A percentile compares a stretch with the other conserved stretches of the same genome.
Conservation (phyloP, 306 rosid genomes). For the Vigna reflexopilosa region DNA sequence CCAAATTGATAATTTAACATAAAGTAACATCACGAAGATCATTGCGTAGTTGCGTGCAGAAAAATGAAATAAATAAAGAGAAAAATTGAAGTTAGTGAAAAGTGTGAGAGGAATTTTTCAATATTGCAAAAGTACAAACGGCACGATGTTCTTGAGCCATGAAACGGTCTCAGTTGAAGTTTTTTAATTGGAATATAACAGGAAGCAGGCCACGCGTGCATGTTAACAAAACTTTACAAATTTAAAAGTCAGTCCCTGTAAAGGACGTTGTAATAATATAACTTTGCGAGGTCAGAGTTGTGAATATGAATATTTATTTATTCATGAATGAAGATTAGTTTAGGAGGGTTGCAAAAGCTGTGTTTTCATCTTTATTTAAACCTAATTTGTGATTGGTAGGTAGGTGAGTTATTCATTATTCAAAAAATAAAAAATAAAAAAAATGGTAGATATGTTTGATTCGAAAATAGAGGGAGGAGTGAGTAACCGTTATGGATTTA, state of each 20-base stretch:
- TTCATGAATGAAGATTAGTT: not conserved
- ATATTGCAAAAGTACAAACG: conserved; percentile 11
- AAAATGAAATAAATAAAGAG: not conserved
- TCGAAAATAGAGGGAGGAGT: no score
- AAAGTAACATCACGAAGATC: not conserved
- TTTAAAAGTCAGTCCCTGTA: not conserved
- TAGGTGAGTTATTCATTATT: not conserved
- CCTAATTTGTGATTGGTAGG: not conserved
- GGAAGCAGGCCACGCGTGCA: conserved; percentile 19
- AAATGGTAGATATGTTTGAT: no score
- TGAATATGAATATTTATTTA: not conserved
- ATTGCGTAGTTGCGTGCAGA: not conserved
- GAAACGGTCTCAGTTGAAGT: not conserved
- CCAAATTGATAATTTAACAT: not conserved
- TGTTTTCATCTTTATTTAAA: not conserved
- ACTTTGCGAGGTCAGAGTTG: not conserved
- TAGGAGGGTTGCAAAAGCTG: not conserved
- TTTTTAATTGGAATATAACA: not conserved
- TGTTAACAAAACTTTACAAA: not conserved
- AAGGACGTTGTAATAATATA: no score
- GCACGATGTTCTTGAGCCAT: conserved; percentile 36
- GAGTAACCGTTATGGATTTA: no score
- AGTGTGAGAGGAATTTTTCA: not conserved
- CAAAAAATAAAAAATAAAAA: no score
- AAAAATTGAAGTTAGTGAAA: not conserved